phyloP scores from a whole-genome alignment of 2,329 filamentous ascomycete genomes.

The Talaromyces verruculosus region DNA sequence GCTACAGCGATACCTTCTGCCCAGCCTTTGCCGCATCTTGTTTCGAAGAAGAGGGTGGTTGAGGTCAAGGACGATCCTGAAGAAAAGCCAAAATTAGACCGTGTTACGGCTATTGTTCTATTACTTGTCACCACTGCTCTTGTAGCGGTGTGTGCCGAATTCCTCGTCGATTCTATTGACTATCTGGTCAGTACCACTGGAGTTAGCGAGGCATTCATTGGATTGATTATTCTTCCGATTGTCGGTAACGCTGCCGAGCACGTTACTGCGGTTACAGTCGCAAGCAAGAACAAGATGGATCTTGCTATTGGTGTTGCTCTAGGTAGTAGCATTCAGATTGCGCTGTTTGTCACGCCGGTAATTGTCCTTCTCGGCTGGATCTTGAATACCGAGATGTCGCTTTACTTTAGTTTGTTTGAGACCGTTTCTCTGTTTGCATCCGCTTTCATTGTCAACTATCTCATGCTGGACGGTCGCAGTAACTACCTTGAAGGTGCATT shows the following conservation, averaged over 20 bases:
- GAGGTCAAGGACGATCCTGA: constrained; percentile 41
- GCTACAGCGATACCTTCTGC: constrained; percentile 22
- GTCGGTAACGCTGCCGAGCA: constrained; percentile 73
- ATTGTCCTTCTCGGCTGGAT: constrained; percentile 72
- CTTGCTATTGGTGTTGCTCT: constrained; percentile 70
- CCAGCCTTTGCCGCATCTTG: constrained; percentile 29
- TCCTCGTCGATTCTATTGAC: constrained; percentile 67
- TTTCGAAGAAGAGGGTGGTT: constrained; percentile 43
- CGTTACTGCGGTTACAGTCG: constrained; percentile 69
- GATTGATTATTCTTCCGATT: constrained; percentile 70
- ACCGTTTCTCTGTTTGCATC: constrained; percentile 82
- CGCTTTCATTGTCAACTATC: constrained; percentile 82
- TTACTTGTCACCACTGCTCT: constrained; percentile 64
- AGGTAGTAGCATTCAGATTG: constrained; percentile 69
- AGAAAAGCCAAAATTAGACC: constrained; percentile 34
- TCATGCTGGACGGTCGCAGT: constrained; percentile 79
- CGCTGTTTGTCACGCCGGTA: constrained; percentile 68
- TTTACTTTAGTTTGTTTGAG: constrained; percentile 87
- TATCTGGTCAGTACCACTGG: constrained; percentile 58
- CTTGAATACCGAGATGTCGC: constrained; percentile 66
- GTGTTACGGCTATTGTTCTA: constrained; percentile 57
- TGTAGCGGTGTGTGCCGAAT: constrained; percentile 68
- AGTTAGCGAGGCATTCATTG: constrained; percentile 66
- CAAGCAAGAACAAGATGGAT: constrained; percentile 75
- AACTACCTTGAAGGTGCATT: constrained; percentile 78